Conservation (phyloP, 73 alveolate genomes). For the Stentor roeselii region DNA sequence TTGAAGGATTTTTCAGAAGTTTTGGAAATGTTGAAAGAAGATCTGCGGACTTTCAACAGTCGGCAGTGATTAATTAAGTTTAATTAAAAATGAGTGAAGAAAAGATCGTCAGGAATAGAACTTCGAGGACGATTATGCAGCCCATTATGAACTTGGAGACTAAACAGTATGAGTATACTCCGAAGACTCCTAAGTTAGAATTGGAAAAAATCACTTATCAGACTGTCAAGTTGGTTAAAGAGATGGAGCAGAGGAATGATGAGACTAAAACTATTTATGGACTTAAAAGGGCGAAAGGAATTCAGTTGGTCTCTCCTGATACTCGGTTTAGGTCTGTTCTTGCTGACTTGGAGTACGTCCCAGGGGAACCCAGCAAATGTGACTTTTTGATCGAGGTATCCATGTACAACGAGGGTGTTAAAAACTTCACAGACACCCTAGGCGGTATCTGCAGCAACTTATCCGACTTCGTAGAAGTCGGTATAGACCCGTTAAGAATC, state of each 20-base stretch:
- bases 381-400: slow-evolving; percentile 27
- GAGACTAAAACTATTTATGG: not conserved
- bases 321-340: not conserved
- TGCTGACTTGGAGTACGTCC: not conserved
- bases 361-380: not conserved
- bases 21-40: too few relatives aligned
- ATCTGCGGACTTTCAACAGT: too few relatives aligned
- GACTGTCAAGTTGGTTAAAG: not conserved
- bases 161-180: not conserved
- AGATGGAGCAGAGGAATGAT: not conserved
- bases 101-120: too few relatives aligned
- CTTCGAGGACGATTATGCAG: not conserved
- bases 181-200: not conserved
- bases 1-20: too few relatives aligned
- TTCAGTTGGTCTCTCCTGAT: not conserved
- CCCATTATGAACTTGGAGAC: not conserved
- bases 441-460: slow-evolving; percentile 33
- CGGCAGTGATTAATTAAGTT: too few relatives aligned
- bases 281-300: not conserved
- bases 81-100: too few relatives aligned
- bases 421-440: slow-evolving; percentile 33
- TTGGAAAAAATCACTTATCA: not conserved
- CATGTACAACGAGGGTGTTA: slow-evolving; percentile 47
- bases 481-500: not conserved
- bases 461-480: not conserved